Evolutionary conservation across 78 protist species (phyloP), one percentile per base, ranked within the genome.

Genomic region (Dictyostelium citrinum): DNA sequence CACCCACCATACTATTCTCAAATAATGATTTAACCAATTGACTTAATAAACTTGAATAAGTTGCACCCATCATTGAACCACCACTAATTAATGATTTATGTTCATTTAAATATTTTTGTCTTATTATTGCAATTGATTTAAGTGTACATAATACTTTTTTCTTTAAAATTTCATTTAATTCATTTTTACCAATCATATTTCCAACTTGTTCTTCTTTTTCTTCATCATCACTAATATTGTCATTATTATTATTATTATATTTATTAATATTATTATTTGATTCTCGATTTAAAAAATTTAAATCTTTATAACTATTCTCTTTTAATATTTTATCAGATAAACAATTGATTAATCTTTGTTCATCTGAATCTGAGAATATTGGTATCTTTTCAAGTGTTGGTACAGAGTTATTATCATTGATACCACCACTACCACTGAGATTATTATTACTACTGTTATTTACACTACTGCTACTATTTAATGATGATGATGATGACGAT

Each of bases 81-180:
- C 93, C 93, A 6, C 43, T n/a, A 9, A 88, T 29, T 24, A 88
- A 49, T 17, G 60, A 41, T 17, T 12, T 37, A 24, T 61, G 51
- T 20, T 88, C 93, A 7, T 31, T 8, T 55, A 88, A n/a, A 33
- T 61, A 80, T 33, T 58, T 76, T 17, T 78, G 55, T 33, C 93
- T 51, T 2, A 58, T 16, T 7, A 22, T 29, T n/a, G 80, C 29
- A 12, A 86, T 45, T 0, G 33, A 22, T 75, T 64, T 67, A n/a
- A 85, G 27, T 49, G 7, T 41, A 12, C 11, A 22, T 17, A 80
- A 35, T 29, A 55, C n/a, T 37, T 35, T 49, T 17, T 71, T 35
- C 29, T 71, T 35, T 43, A 75, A 75, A 11, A 39, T 17, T 17
- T n/a, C 46, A 41, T 75, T 33, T 20, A 75, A 5, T n/a, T 31